These are phyloP conservation scores for Lentinula guzmanii DNA, from an alignment of 768 basidiomycete species.

Conservation along the genomic window DNA sequence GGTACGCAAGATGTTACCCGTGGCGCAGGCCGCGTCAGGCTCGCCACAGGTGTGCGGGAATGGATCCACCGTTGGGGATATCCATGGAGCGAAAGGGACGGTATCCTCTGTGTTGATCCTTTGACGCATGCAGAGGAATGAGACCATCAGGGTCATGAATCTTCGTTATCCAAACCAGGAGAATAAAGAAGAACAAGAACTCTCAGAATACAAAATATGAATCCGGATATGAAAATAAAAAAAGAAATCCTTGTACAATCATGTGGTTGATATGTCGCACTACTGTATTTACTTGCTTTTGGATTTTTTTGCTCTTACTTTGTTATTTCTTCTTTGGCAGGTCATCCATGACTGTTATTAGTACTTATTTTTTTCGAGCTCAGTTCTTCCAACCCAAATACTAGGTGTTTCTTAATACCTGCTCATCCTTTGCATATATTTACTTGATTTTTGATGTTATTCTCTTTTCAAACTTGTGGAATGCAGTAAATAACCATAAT, in stretches of 20 bases:
- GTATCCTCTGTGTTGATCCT: slow-evolving; percentile 84
- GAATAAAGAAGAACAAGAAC: background rate
- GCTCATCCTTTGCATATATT: background rate
- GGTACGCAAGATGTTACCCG: slow-evolving; percentile 82
- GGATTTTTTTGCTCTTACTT: background rate
- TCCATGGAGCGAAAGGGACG: slow-evolving; percentile 91
- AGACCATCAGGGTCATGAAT: slow-evolving; percentile 8
- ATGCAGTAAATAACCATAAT: background rate
- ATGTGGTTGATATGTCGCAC: slow-evolving; percentile 6
- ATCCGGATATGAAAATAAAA: background rate
- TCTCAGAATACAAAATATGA: background rate
- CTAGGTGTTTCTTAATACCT: background rate
- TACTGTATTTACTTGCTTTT: slow-evolving; percentile 5
- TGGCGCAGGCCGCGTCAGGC: slow-evolving; percentile 75
- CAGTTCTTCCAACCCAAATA: background rate
- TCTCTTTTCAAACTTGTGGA: background rate
- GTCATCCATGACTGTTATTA: background rate
- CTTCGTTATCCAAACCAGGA: no score
- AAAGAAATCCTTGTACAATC: background rate
- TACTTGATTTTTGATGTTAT: background rate
- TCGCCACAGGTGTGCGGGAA: slow-evolving; percentile 83
- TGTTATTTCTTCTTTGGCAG: background rate
- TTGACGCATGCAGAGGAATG: slow-evolving; percentile 62
- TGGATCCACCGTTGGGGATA: slow-evolving; percentile 95
- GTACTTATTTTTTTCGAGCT: background rate